These are phyloP conservation scores for Dothideomycetes sp. DNA, from an alignment of 2,329 filamentous ascomycete species.

Conservation along the genomic window DNA sequence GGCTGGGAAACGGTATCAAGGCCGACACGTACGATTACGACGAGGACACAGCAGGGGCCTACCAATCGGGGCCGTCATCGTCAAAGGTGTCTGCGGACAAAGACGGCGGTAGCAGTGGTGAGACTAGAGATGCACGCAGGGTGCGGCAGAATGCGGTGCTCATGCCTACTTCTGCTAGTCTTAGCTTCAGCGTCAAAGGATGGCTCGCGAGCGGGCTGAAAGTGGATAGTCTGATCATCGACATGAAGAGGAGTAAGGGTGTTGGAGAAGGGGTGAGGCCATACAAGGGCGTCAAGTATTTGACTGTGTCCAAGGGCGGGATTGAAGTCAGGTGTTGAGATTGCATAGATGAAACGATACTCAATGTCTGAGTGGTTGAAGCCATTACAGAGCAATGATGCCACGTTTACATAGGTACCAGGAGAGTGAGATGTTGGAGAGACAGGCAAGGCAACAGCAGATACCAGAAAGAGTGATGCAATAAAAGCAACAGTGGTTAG, in stretches of 20 bases:
- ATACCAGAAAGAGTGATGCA: too few relatives aligned
- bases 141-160: constrained; percentile 44
- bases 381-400: too few relatives aligned
- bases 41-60: constrained; percentile 16
- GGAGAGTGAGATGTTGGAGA: background rate
- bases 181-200: constrained; percentile 45
- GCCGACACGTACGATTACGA: constrained; percentile 31
- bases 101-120: constrained; percentile 6
- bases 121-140: constrained; percentile 14
- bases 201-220: constrained; percentile 55
- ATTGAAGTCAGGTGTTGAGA: constrained; percentile 34
- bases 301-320: constrained; percentile 57
- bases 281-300: constrained; percentile 96
- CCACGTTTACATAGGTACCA: too few relatives aligned
- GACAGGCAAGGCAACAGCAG: background rate
- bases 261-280: constrained; percentile 82
- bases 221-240: constrained; percentile 51
- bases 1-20: constrained; percentile 23
- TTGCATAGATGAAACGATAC: background rate
- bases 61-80: constrained; percentile 6
- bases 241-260: constrained; percentile 71
- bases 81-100: background rate
- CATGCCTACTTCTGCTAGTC: constrained; percentile 36
- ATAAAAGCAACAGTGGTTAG: too few relatives aligned
- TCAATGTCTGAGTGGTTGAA: too few relatives aligned